Evolutionary conservation across 106 monocot genomes (phyloP).

Genomic region (Phalaenopsis equestris): DNA sequence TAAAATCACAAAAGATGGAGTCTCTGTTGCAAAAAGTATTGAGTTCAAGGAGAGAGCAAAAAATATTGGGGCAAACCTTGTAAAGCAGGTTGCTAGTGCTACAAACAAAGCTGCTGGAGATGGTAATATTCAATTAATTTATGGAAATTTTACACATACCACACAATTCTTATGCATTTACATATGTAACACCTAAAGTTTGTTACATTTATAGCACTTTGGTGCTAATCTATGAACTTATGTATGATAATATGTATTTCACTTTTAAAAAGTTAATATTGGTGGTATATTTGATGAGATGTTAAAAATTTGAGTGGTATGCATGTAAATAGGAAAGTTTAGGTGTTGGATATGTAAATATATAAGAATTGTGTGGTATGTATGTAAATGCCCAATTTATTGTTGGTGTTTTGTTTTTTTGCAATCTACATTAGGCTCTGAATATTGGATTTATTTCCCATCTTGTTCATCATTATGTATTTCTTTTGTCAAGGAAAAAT

Average conservation of each 20-base stretch:
- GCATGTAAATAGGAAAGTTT: too few relatives aligned
- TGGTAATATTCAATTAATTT: conserved; percentile 15
- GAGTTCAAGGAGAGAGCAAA: conserved; percentile 66
- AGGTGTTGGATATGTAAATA: too few relatives aligned
- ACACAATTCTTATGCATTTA: too few relatives aligned
- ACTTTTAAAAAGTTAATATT: too few relatives aligned
- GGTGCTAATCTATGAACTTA: too few relatives aligned
- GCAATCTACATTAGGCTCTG: background rate
- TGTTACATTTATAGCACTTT: too few relatives aligned
- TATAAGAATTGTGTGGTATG: too few relatives aligned
- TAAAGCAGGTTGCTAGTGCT: conserved; percentile 56
- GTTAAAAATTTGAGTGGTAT: too few relatives aligned
- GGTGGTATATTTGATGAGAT: too few relatives aligned
- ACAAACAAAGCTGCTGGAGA: conserved; percentile 63
- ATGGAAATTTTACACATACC: too few relatives aligned
- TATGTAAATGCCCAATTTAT: background rate
- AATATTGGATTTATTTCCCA: background rate
- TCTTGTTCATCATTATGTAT: background rate
- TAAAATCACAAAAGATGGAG: conserved; percentile 83
- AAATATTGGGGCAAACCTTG: conserved; percentile 62
- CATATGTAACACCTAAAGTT: too few relatives aligned
- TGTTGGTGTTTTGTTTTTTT: background rate
- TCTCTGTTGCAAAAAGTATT: conserved; percentile 74
- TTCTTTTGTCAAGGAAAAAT: background rate
- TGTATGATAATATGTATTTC: too few relatives aligned